These are phyloP conservation scores for Trichothecium sympodiale DNA, from an alignment of 2,329 filamentous ascomycete species.

Conservation along the genomic window DNA sequence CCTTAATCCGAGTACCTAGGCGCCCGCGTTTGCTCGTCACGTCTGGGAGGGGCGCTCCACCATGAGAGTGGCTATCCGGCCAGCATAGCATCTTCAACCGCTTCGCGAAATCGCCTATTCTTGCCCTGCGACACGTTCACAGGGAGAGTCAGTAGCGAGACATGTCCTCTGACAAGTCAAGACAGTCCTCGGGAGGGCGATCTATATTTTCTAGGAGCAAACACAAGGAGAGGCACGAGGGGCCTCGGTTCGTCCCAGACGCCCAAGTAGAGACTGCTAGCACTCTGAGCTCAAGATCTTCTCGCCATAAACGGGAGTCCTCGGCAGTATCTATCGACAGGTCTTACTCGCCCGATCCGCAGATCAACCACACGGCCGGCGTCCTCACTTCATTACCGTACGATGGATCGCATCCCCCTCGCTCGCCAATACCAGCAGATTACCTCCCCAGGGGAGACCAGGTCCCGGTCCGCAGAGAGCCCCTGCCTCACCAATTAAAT, in stretches of 20 bases:
- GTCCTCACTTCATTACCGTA: slow-evolving; percentile 85
- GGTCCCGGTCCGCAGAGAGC: slow-evolving; percentile 53
- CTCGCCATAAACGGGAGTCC: slow-evolving; percentile 63
- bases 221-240: slow-evolving; percentile 58
- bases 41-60: no score
- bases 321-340: slow-evolving; percentile 63
- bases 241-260: slow-evolving; percentile 21
- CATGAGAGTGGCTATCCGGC: no score
- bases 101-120: no score
- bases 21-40: no score
- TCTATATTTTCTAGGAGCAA: slow-evolving; percentile 87
- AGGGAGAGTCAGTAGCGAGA: no score
- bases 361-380: slow-evolving; percentile 65
- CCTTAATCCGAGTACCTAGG: no score
- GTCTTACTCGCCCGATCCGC: slow-evolving; percentile 48
- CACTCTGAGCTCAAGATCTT: slow-evolving; percentile 55
- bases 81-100: no score
- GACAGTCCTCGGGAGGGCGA: slow-evolving; percentile 64
- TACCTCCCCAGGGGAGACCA: slow-evolving; percentile 60
- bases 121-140: no score
- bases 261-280: slow-evolving; percentile 29
- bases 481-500: slow-evolving; percentile 73
- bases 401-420: slow-evolving; percentile 47
- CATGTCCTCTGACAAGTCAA: slow-evolving; percentile 58
- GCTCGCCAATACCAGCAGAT: slow-evolving; percentile 62